Evolutionary conservation across 805 yeast species (phyloP), one percentile per base, ranked within the genome.

Genomic region (Candida nitratophila): DNA sequence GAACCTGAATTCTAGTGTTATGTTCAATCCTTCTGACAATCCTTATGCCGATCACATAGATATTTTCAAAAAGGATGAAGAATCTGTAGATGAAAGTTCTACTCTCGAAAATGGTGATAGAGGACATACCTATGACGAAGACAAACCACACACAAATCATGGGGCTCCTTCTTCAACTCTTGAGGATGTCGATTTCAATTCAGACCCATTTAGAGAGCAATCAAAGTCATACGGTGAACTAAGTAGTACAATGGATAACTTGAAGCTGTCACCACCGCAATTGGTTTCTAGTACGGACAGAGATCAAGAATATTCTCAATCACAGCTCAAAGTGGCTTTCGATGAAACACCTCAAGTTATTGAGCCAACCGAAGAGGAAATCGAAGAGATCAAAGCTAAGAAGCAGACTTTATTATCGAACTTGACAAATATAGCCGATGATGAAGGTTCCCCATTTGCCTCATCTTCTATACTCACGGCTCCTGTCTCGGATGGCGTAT

Each of bases 321-420:
- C 37, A 5, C 37, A 19, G 4, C n/a, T 16, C 6, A 50, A 33
- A 37, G 44, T 27, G 44, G 45, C n/a, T 35, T 42, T 19, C 45
- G 45, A 27, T 8, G 41, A 42, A 43, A 42, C 41, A 20, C 37
- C 15, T 39, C 42, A 26, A 38, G 43, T 20, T 34, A 49, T 19
- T 40, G 43, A 34, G 30, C 27, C 16, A 40, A 50, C 40, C 4
- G 33, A n/a, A 27, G 33, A 48, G 21, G 50, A 49, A 43, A 35
- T 52, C 1, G 54, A 53, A 29, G 35, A 47, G 20, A 41, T 66
- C 22, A 57, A 54, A 26, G 56, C 68, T 44, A 53, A 73, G 38
- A 66, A 61, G 44, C 65, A 59, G 37, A 54, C 57, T 20, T 49
- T 68, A 47, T 43, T 79, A 24, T 63, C 74, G 1, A 69, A 73